Base-by-base conservation (phyloP, 2,329 filamentous ascomycete species). In the Ceratocystiopsis sp. region DNA sequence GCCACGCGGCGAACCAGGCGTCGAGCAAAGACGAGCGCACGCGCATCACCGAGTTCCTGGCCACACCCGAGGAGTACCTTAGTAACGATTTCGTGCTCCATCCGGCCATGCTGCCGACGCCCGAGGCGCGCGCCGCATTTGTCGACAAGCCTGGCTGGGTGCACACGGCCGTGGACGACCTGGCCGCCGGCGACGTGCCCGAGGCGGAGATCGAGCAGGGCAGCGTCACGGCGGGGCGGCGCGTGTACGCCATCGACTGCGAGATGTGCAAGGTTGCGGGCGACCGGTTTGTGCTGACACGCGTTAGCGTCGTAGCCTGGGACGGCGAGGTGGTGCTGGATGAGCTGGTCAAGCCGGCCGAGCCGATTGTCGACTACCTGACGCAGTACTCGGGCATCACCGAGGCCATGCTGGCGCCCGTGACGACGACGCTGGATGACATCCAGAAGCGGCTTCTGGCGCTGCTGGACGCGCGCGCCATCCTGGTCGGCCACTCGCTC, bases 231-330 rank as follows among this genome's bases (percentile, higher is more conserved):
- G 84, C 76, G 29, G 91, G 87, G 34, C 75, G 85, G 48, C 72
- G 80, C 35, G 65, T 95, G 12, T 65, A 93, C 40, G 80, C 85
- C 1, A 67, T 98, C 43, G 91, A 98, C 58, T 98, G 91, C 61
- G 91, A 98, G 61, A 98, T 98, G 91, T 94, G 87, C 58, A 78
- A 85, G 62, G 93, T 86, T 3, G 82, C 79, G 46, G 76, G 80
- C 47, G 77, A 77, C 40, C 74, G 84, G 50, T 84, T 81, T 49
- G 84, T 87, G 34, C 75, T 98, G 37, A 93, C 91, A 2, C 78
- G 91, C 45, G 80, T 96, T 57, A 95, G 86, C 57, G 60, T 96
- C 35, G 66, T 98, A 9, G 67, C 77, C 47, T 98, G 91, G 89
- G 75, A 86, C 51, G 87, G 87, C 40, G 73, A 76, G 33, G 72